Evolutionary conservation across 495 filamentous ascomycete species (phyloP).

Genomic region (Penicillium maclennaniae): DNA sequence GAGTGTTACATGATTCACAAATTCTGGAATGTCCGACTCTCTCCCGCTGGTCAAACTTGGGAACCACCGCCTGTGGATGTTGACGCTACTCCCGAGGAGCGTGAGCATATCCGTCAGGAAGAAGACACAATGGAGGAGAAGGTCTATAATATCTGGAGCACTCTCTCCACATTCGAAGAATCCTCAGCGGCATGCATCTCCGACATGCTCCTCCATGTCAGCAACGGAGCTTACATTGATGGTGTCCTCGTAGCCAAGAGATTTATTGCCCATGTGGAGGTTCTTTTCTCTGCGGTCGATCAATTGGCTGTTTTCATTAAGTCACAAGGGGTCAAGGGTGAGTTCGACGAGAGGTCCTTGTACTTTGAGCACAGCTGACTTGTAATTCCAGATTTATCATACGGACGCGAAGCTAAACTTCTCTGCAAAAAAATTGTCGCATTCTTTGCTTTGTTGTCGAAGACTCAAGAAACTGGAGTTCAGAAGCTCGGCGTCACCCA

Average conservation of each 20-base stretch:
- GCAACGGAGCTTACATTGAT: conserved; percentile 94
- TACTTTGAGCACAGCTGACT: conserved; percentile 5
- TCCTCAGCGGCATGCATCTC: conserved; percentile 97
- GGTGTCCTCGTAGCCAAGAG: conserved; percentile 93
- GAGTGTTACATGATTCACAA: conserved; percentile 99
- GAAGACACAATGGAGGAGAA: conserved; percentile 97
- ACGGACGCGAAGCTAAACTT: conserved; percentile 91
- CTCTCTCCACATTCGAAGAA: conserved; percentile 94
- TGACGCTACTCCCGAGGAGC: conserved; percentile 68
- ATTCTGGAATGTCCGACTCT: conserved; percentile 97
- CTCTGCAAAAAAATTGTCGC: conserved; percentile 99
- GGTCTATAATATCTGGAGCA: conserved; percentile 97
- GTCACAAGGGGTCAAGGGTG: conserved; percentile 70
- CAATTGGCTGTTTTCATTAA: conserved; percentile 71
- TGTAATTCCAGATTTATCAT: conserved; percentile 64
- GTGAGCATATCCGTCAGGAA: conserved; percentile 70
- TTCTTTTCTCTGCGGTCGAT: conserved; percentile 87
- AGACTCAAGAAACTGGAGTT: conserved; percentile 85
- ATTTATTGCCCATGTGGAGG: conserved; percentile 94
- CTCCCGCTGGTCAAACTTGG: conserved; percentile 49
- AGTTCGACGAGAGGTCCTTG: conserved; percentile 14
- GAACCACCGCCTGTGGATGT: conserved; percentile 48
- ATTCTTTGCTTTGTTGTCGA: conserved; percentile 91
- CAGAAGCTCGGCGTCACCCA: conserved; percentile 92
- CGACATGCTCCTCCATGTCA: conserved; percentile 98